phyloP scores from a whole-genome alignment of 108 stramenopile species.

The Hondaea fermentalgiana region DNA sequence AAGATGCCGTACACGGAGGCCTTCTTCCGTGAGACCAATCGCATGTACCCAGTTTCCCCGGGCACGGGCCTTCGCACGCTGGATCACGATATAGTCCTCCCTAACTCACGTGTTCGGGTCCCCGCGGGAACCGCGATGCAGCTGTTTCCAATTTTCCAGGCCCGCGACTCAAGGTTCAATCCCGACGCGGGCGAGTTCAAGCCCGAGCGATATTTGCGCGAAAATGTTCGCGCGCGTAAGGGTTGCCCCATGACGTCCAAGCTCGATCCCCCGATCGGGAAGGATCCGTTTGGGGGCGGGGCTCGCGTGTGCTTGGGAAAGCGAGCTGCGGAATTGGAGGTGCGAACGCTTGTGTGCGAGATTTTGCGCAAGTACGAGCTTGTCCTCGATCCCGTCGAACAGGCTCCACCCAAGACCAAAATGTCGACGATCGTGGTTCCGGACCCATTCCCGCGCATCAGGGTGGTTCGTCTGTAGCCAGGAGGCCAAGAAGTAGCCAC shows the following conservation, averaged over 20 bases:
- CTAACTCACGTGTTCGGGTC: background rate
- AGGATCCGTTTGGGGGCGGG: background rate
- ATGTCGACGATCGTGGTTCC: too few relatives aligned
- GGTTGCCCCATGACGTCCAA: background rate
- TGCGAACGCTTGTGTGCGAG: background rate
- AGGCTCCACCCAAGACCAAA: background rate
- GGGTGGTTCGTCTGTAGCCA: too few relatives aligned
- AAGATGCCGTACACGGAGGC: conserved; percentile 5
- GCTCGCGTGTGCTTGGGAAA: background rate
- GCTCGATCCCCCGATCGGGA: background rate
- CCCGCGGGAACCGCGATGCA: background rate
- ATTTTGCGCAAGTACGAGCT: background rate
- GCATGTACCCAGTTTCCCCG: background rate
- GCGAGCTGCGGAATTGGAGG: background rate
- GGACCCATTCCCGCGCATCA: too few relatives aligned
- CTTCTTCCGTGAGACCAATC: background rate
- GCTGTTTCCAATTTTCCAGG: background rate
- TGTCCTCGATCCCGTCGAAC: background rate
- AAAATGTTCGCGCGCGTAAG: background rate
- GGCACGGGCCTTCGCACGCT: background rate
- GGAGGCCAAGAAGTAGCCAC: too few relatives aligned
- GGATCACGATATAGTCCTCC: background rate
- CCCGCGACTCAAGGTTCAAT: background rate
- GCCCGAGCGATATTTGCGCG: background rate
- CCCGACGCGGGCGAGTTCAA: background rate